These are phyloP conservation scores for Clonostachys sp. DNA, from an alignment of 2,329 filamentous ascomycete species.

Conservation along the genomic window DNA sequence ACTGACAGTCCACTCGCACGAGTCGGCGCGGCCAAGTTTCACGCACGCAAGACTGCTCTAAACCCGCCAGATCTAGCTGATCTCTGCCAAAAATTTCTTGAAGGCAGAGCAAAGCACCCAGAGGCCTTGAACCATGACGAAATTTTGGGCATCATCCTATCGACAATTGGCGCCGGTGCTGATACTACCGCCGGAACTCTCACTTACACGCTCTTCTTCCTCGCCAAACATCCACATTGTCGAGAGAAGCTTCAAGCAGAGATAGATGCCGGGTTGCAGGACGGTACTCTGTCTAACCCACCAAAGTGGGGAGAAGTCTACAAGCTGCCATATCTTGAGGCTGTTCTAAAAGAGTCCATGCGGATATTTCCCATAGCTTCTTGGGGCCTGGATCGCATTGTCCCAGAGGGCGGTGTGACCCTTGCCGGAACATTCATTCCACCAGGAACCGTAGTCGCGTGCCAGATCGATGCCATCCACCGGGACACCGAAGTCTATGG, in stretches of 20 bases:
- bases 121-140: background rate
- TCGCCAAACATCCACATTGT: background rate
- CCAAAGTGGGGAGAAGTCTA: background rate
- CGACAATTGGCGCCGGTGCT: background rate
- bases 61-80: background rate
- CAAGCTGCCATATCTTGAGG: background rate
- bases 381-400: background rate
- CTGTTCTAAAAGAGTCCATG: background rate
- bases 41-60: background rate
- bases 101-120: constrained; percentile 2
- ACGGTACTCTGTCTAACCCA: background rate
- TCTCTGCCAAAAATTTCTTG: constrained; percentile 2
- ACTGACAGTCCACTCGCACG: constrained; percentile 1
- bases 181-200: background rate
- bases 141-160: background rate
- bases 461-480: background rate
- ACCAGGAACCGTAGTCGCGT: background rate
- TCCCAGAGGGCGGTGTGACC: background rate
- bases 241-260: background rate
- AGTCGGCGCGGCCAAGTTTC: background rate
- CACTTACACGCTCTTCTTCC: background rate
- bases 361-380: background rate
- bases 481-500: background rate
- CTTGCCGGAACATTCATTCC: background rate
- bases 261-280: background rate